phyloP scores from a whole-genome alignment of 2,329 filamentous ascomycete species.

The Alternaria alternata region DNA sequence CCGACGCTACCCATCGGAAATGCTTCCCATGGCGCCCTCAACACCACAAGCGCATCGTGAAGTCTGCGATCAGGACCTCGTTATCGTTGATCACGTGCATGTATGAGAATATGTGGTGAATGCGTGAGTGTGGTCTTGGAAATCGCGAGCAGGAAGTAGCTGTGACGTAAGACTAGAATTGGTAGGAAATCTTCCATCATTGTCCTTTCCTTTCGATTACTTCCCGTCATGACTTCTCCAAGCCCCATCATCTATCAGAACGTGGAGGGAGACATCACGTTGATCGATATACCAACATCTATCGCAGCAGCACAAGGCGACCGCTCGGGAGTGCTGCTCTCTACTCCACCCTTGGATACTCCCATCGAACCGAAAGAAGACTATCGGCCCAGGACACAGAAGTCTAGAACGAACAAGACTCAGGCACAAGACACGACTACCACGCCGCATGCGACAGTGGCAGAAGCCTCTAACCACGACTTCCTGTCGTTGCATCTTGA shows the following conservation, averaged over 20 bases:
- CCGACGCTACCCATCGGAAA: conserved; percentile 22
- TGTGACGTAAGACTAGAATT: not conserved
- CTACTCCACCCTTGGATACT: conserved; percentile 53
- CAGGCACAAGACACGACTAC: conserved; percentile 35
- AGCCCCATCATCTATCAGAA: conserved; percentile 63
- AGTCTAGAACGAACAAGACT: conserved; percentile 56
- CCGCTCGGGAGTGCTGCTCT: conserved; percentile 56
- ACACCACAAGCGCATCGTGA: conserved; percentile 1
- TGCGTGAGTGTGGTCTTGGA: not conserved
- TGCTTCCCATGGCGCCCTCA: conserved; percentile 6
- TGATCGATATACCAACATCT: conserved; percentile 75
- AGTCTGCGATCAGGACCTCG: not conserved
- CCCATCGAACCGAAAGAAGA: conserved; percentile 61
- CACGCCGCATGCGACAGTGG: conserved; percentile 40
- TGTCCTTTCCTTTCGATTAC: not conserved
- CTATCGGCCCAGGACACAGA: conserved; percentile 61
- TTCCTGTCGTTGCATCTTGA: conserved; percentile 13
- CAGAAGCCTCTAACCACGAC: conserved; percentile 4
- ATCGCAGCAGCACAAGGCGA: conserved; percentile 70
- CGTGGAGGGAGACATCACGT: conserved; percentile 58
- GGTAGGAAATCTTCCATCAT: not conserved
- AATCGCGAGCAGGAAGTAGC: not conserved
- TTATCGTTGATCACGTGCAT: not conserved
- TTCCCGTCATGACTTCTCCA: conserved; percentile 4
- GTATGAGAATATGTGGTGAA: not conserved